Percentiles rank a stretch among this genome's conserved stretches.
Evolutionary conservation across 805 yeast genomes (phyloP).

Genomic region (Jamesozyma piceae): DNA sequence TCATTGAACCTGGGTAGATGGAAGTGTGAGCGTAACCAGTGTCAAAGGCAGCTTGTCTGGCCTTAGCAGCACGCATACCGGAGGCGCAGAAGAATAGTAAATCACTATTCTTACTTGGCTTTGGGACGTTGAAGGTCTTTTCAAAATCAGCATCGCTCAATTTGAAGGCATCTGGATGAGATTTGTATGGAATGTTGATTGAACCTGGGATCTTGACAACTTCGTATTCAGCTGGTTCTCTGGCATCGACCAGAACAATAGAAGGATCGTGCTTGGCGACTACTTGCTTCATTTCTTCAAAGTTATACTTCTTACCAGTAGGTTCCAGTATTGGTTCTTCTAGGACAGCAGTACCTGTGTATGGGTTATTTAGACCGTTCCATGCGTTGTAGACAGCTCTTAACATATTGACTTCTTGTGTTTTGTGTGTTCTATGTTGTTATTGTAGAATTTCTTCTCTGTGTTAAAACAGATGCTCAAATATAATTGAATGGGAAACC

Average conservation of each 20-base stretch:
- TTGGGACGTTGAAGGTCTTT: constrained; percentile 61
- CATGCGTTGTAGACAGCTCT: constrained; percentile 3
- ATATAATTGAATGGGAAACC: too few species aligned
- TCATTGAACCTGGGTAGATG: constrained; percentile 73
- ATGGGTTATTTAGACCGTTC: constrained; percentile 5
- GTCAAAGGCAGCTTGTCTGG: constrained; percentile 76
- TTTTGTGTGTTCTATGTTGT: neutral
- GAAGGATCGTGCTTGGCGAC: constrained; percentile 34
- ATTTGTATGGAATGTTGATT: constrained; percentile 70
- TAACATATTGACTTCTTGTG: too few species aligned
- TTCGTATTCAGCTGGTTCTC: constrained; percentile 70
- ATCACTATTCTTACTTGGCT: constrained; percentile 56
- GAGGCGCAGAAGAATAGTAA: constrained; percentile 78
- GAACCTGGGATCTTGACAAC: constrained; percentile 76
- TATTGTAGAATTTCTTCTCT: neutral
- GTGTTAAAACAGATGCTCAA: neutral
- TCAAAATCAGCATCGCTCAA: constrained; percentile 60
- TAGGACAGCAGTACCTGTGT: constrained; percentile 12
- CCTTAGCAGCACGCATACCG: constrained; percentile 74
- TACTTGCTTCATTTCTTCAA: constrained; percentile 42
- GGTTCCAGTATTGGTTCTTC: neutral
- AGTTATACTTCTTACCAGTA: constrained; percentile 32
- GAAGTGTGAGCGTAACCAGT: constrained; percentile 70
- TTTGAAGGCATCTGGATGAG: constrained; percentile 78
- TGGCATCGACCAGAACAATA: constrained; percentile 62